Conservation (phyloP, 345 rosid genomes). For the Ceriops tagal region DNA sequence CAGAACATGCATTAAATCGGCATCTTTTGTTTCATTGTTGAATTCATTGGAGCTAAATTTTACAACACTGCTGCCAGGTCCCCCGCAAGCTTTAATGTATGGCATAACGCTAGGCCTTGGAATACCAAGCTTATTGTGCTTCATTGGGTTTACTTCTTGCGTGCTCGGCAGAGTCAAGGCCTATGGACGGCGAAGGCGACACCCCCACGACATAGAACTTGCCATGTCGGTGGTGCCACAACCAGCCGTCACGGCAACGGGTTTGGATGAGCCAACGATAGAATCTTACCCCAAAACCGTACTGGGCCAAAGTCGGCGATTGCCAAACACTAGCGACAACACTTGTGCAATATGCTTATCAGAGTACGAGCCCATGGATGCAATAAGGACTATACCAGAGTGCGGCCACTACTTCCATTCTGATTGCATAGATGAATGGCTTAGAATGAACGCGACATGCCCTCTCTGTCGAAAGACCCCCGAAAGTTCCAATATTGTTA, state of each 20-base stretch:
- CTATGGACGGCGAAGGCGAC: background rate
- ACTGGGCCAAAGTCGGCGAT: slow-evolving; percentile 48
- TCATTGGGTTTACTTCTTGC: slow-evolving; percentile 30
- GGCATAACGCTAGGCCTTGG: slow-evolving; percentile 49
- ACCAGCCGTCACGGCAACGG: background rate
- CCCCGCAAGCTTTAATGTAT: slow-evolving; percentile 42
- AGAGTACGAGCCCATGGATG: slow-evolving; percentile 53
- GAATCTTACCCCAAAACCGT: slow-evolving; percentile 54
- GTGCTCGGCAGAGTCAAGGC: slow-evolving; percentile 20
- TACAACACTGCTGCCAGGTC: slow-evolving; percentile 16
- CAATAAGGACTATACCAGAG: slow-evolving; percentile 47
- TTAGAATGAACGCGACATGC: slow-evolving; percentile 50
- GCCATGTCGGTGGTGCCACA: slow-evolving; percentile 5
- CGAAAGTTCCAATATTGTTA: slow-evolving; percentile 2
- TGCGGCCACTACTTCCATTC: slow-evolving; percentile 67
- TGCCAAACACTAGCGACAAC: slow-evolving; percentile 42
- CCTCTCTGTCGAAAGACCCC: slow-evolving; percentile 59
- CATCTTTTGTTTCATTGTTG: too few species aligned
- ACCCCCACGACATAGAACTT: background rate
- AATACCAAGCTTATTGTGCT: slow-evolving; percentile 44
- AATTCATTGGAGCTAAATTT: too few species aligned
- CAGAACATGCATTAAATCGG: too few species aligned
- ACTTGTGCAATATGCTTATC: slow-evolving; percentile 53
- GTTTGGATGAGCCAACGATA: slow-evolving; percentile 45
- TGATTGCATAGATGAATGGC: slow-evolving; percentile 60